Conservation (phyloP, 2,329 filamentous ascomycete genomes). For the Meredithiella fracta region DNA sequence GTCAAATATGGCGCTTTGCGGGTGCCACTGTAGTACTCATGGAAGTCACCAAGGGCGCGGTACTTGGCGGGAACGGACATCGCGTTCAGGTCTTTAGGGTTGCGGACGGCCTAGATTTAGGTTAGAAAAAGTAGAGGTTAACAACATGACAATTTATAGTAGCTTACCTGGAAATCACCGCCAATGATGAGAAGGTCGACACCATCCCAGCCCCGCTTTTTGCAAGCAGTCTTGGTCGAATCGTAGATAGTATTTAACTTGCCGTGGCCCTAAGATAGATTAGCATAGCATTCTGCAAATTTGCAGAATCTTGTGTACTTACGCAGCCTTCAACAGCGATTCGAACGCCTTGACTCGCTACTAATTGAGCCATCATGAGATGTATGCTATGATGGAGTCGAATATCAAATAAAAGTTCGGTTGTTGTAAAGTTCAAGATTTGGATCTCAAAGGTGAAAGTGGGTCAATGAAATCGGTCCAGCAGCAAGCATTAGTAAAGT, state of each 20-base stretch:
- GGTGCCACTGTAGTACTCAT: constrained; percentile 75
- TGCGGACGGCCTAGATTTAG: constrained; percentile 58
- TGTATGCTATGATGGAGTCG: too few species aligned
- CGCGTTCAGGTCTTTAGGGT: constrained; percentile 69
- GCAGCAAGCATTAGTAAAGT: too few species aligned
- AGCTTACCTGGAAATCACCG: constrained; percentile 71
- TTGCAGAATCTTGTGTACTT: too few species aligned
- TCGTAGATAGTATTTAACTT: constrained; percentile 83
- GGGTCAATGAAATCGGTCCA: too few species aligned
- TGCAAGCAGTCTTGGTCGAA: constrained; percentile 52
- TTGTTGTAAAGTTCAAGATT: too few species aligned
- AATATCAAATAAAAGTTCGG: too few species aligned
- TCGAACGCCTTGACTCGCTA: constrained; percentile 8
- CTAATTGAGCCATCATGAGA: not conserved
- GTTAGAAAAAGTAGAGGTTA: too few species aligned
- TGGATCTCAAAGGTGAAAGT: too few species aligned
- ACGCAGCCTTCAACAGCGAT: constrained; percentile 14
- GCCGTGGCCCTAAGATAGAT: constrained; percentile 62
- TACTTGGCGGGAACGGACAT: constrained; percentile 86
- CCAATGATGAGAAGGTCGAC: constrained; percentile 82
- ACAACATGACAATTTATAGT: not conserved
- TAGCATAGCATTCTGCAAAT: too few species aligned
- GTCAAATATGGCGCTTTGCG: constrained; percentile 73
- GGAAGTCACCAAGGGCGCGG: constrained; percentile 77
- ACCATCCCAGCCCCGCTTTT: constrained; percentile 56